Evolutionary conservation across 106 monocot genomes (phyloP).

Genomic region (Acorus gramineus): DNA sequence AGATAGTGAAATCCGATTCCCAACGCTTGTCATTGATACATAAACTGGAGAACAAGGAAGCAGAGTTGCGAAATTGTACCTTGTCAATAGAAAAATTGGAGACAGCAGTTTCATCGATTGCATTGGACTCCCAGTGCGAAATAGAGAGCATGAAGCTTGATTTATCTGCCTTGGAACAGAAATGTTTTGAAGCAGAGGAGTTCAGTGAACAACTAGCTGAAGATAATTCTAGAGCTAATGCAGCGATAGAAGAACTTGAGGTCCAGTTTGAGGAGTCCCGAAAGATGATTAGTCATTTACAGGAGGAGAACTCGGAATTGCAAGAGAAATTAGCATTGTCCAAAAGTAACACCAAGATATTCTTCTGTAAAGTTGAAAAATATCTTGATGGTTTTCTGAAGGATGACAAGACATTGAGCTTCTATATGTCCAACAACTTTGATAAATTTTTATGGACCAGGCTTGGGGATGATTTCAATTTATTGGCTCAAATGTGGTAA

Average conservation of each 20-base stretch:
- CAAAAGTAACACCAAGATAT: slow-evolving; percentile 15
- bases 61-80: slow-evolving; percentile 35
- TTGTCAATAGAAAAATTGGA: slow-evolving; percentile 53
- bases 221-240: slow-evolving; percentile 22
- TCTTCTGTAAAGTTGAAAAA: slow-evolving; percentile 21
- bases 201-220: slow-evolving; percentile 25
- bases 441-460: slow-evolving; percentile 9
- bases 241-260: slow-evolving; percentile 20
- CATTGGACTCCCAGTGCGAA: slow-evolving; percentile 76
- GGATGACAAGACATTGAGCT: slow-evolving; percentile 5
- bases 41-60: slow-evolving; percentile 38
- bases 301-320: slow-evolving; percentile 41
- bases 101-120: slow-evolving; percentile 21
- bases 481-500: slow-evolving; percentile 24
- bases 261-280: slow-evolving; percentile 29
- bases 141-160: slow-evolving; percentile 82
- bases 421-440: not conserved
- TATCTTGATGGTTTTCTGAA: slow-evolving; percentile 30
- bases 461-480: slow-evolving; percentile 9
- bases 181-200: slow-evolving; percentile 47
- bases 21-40: slow-evolving; percentile 21
- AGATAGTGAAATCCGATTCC: slow-evolving; percentile 37
- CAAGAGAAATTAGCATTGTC: slow-evolving; percentile 13
- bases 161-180: slow-evolving; percentile 48
- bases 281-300: slow-evolving; percentile 23